Base-by-base conservation (phyloP, 108 stramenopile genomes). In the Cyclotella sp. region DNA sequence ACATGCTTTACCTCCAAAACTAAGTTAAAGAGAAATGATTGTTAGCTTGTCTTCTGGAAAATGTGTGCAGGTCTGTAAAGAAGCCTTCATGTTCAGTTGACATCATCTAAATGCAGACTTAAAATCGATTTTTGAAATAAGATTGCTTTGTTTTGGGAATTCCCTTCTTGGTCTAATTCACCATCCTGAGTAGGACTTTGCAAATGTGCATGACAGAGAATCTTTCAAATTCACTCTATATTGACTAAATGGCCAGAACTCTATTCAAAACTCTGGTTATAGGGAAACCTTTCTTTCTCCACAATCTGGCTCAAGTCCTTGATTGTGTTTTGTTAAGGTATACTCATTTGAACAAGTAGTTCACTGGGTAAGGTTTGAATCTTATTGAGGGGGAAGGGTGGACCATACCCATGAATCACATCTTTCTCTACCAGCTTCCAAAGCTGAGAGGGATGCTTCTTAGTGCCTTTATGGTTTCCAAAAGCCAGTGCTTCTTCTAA, bases 51-150 rank as follows among this genome's bases (percentile, higher is more conserved):
- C 14, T 2, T 60, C 21, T 9, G 70, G 59, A 24, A 66, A 4
- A 22, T 66, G 65, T 1, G 65, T 49, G 65, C 44, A 47, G 11
- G 65, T 66, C 44, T 58, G 70, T 6, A 61, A 3, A 14, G 55
- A 19, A 5, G 55, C 57, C 57, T 66, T 28, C 7, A 4, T 4
- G 34, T 47, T 28, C 22, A 66, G 19, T 2, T 66, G 65, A 22
- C 43, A 45, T 4, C 65, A 1, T 47, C 46, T 7, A 19, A 46
- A 46, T 6, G 65, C 65, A 2, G 44, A 66, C 30, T 66, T 66
- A 44, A 46, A 66, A 26, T 66, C 44, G 21, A 66, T 49, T 15
- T 66, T 66, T 3, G 65, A 46, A 3, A 21, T 15, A 5, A 66
- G 44, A 4, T 47, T 66, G 3, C 26, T 21, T 21, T 9, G 12